phyloP scores from a whole-genome alignment of 2,329 filamentous ascomycete species.

The Trichoderma lentiforme region DNA sequence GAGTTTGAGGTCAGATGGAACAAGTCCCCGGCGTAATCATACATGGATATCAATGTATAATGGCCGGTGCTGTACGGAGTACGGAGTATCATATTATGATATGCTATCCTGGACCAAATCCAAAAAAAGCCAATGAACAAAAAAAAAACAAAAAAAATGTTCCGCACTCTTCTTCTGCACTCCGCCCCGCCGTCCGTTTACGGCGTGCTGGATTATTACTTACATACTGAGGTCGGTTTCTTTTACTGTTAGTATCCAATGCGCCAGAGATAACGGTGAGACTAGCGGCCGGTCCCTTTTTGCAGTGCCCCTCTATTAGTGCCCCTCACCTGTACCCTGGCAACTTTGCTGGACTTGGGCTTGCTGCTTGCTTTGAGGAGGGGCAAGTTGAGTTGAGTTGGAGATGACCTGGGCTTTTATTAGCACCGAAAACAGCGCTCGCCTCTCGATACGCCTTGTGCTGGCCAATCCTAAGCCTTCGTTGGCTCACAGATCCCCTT shows the following conservation, averaged over 20 bases:
- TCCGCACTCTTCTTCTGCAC: conserved; percentile 15
- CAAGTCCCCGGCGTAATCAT: not conserved
- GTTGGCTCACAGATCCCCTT: not conserved
- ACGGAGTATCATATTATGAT: not conserved
- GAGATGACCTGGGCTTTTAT: not conserved
- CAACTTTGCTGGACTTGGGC: not conserved
- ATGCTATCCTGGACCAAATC: not conserved
- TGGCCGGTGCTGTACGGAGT: not conserved
- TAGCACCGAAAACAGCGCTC: not conserved
- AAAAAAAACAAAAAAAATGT: not conserved
- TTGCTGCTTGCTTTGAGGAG: not conserved
- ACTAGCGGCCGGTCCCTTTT: conserved; percentile 15
- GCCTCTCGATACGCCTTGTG: not conserved
- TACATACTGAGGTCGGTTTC: conserved; percentile 13
- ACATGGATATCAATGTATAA: not conserved
- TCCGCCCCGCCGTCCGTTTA: conserved; percentile 11
- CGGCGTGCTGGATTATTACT: not conserved
- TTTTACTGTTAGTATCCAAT: not conserved
- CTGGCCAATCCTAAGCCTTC: not conserved
- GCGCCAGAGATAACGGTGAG: conserved; percentile 15
- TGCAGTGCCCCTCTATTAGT: conserved; percentile 7
- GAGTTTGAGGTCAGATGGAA: not conserved
- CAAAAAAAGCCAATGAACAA: not conserved
- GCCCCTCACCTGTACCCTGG: not conserved
- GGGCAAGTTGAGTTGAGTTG: conserved; percentile 1